These are phyloP conservation scores for Monsonia emarginata DNA, from an alignment of 441 rosid species.

Conservation along the genomic window DNA sequence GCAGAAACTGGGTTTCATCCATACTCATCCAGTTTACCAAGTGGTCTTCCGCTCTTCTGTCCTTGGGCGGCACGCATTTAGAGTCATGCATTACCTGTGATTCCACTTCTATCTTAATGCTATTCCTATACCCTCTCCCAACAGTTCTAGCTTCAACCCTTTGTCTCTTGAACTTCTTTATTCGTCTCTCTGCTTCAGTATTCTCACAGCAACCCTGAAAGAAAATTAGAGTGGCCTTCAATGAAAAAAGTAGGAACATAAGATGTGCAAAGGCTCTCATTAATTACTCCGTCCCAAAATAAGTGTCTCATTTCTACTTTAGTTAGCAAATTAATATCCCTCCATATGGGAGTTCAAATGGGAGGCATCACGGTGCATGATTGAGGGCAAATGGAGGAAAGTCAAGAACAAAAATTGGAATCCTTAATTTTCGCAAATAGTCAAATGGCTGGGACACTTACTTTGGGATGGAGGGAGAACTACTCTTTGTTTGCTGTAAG, in stretches of 20 bases:
- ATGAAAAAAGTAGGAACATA: background rate
- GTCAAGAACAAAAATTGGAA: too few relatives aligned
- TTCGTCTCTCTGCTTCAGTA: slow-evolving; percentile 19
- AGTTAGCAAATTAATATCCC: too few relatives aligned
- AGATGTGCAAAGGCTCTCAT: too few relatives aligned
- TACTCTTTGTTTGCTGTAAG: too few relatives aligned
- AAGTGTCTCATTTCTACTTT: too few relatives aligned
- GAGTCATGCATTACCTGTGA: slow-evolving; percentile 13
- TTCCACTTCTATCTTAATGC: slow-evolving; percentile 14
- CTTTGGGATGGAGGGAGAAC: too few relatives aligned
- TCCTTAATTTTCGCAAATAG: too few relatives aligned
- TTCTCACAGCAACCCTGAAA: slow-evolving; percentile 26
- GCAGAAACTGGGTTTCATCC: slow-evolving; percentile 27
- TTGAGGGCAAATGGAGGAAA: too few relatives aligned
- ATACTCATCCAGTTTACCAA: slow-evolving; percentile 37
- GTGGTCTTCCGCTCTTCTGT: slow-evolving; percentile 14
- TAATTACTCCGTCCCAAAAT: too few relatives aligned
- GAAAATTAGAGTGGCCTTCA: slow-evolving; percentile 10
- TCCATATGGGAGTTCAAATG: too few relatives aligned
- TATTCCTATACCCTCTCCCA: slow-evolving; percentile 19
- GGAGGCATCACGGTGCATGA: too few relatives aligned
- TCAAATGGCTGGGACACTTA: too few relatives aligned
- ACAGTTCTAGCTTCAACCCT: slow-evolving; percentile 14
- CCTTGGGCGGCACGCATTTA: background rate
- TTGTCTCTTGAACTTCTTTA: slow-evolving; percentile 32